phyloP scores from a whole-genome alignment of 768 basidiomycete genomes.

The Russula dissimulans region DNA sequence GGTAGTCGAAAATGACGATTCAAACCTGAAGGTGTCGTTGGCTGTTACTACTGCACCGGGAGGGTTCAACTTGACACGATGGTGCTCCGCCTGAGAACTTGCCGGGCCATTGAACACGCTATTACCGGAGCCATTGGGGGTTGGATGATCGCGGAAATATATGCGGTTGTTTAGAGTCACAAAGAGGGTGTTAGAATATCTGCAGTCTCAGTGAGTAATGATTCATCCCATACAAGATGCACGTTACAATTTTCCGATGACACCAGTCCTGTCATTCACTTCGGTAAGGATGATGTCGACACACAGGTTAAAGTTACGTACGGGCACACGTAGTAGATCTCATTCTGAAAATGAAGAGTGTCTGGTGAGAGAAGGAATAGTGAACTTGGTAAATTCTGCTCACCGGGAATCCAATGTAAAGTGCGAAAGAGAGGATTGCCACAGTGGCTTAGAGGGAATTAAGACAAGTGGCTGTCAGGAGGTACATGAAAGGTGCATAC shows the following conservation, averaged over 20 bases:
- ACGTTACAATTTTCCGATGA: conserved; percentile 20
- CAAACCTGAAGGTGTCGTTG: no score
- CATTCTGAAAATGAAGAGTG: background rate
- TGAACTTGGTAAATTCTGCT: background rate
- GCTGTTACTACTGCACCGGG: no score
- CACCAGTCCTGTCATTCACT: conserved; percentile 10
- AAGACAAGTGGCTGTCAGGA: background rate
- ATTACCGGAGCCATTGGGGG: no score
- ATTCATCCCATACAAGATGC: background rate
- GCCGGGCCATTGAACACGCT: no score
- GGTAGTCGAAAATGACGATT: no score
- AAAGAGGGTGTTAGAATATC: conserved; percentile 23
- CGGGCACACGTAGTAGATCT: conserved; percentile 10
- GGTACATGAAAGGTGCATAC: background rate
- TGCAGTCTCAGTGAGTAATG: background rate
- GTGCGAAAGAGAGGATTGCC: conserved; percentile 1
- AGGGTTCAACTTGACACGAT: no score
- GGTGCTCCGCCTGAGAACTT: no score
- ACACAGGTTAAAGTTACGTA: background rate
- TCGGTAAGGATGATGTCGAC: background rate
- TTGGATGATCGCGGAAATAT: conserved; percentile 9
- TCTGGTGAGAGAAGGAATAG: background rate
- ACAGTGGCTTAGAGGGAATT: conserved; percentile 5
- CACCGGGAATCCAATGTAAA: conserved; percentile 10
- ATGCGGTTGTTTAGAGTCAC: conserved; percentile 22